phyloP scores from a whole-genome alignment of 768 basidiomycete species.

The Symmetrospora coprosmae region DNA sequence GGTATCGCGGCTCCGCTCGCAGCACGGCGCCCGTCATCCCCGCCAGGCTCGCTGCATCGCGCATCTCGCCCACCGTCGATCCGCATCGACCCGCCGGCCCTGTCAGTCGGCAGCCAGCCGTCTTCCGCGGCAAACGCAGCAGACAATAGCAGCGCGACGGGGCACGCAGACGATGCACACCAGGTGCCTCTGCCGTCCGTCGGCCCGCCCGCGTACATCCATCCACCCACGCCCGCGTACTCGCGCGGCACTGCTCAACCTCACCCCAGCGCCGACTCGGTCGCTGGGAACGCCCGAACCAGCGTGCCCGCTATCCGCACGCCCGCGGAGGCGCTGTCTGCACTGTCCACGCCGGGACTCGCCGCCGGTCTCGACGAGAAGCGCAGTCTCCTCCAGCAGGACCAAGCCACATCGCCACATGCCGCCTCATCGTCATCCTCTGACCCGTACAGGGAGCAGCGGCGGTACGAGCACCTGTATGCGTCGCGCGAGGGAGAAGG shows the following conservation, averaged over 20 bases:
- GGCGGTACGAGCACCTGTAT: conserved; percentile 18
- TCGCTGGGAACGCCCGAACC: background rate
- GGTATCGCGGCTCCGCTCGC: too few species aligned
- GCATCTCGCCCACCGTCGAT: too few species aligned
- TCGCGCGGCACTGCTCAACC: too few species aligned
- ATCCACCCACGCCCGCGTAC: conserved; percentile 11
- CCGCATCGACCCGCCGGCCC: too few species aligned
- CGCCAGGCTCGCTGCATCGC: too few species aligned
- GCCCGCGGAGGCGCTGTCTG: background rate
- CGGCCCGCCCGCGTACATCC: conserved; percentile 17
- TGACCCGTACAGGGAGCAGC: conserved; percentile 6
- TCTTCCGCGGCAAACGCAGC: too few species aligned
- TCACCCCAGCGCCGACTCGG: background rate
- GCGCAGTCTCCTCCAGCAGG: background rate
- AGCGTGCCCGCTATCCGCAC: background rate
- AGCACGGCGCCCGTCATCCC: too few species aligned
- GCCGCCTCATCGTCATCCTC: background rate
- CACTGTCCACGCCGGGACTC: background rate
- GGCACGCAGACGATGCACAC: background rate
- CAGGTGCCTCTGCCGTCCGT: conserved; percentile 6
- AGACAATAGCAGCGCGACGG: too few species aligned
- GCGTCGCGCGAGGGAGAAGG: conserved; percentile 1
- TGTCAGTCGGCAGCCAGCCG: too few species aligned
- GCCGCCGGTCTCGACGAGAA: conserved; percentile 7
- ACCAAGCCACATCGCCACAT: background rate